Conservation (phyloP, 306 rosid species). For the Castanea mollissima region DNA sequence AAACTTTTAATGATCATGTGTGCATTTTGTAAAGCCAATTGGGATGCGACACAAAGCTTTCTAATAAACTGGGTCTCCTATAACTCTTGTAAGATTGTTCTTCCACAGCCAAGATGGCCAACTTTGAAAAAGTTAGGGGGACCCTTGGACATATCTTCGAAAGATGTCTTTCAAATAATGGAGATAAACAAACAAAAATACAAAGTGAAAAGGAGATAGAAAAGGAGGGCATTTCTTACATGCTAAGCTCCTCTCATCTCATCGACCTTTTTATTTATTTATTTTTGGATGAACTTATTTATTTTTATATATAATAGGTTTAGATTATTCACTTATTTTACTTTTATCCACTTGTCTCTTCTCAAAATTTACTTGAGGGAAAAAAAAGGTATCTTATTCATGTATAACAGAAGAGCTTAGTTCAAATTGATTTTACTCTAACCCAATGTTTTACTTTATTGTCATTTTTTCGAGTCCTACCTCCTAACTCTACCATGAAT, state of each 20-base stretch:
- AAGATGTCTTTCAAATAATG: not conserved
- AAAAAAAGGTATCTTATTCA: not conserved
- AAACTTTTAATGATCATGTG: not conserved
- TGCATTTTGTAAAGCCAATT: not conserved
- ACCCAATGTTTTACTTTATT: too few species aligned
- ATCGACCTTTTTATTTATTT: too few species aligned
- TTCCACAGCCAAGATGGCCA: not conserved
- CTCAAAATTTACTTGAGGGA: too few species aligned
- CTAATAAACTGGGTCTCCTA: not conserved
- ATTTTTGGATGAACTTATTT: too few species aligned
- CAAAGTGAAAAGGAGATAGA: not conserved
- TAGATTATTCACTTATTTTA: too few species aligned
- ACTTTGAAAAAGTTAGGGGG: constrained; percentile 1
- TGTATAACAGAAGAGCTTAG: not conserved
- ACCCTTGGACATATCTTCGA: not conserved
- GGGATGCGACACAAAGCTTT: not conserved
- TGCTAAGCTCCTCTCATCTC: not conserved
- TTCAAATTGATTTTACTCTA: not conserved
- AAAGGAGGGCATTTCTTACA: not conserved
- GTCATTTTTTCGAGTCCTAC: too few species aligned
- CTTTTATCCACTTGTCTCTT: too few species aligned
- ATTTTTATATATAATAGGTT: too few species aligned
- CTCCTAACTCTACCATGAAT: not conserved
- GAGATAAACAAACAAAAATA: not conserved
- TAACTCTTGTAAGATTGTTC: too few species aligned